A percentile compares a stretch with the other conserved stretches of the same genome.
These are phyloP conservation scores for Pichia scutulata DNA, from an alignment of 805 yeast genomes.

Conservation along the genomic window DNA sequence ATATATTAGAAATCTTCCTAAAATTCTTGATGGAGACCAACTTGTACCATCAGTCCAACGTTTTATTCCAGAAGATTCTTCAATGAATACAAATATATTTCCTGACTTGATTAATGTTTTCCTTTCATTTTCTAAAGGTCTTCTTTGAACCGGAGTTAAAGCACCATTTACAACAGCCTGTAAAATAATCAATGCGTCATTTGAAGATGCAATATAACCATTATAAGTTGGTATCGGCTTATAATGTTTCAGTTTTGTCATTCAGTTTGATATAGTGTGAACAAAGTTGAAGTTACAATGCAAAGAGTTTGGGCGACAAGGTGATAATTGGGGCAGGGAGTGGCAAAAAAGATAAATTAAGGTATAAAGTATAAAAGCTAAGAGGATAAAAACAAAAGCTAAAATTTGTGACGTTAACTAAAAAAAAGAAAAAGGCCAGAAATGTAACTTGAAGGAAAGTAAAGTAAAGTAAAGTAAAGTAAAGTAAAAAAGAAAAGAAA, in stretches of 20 bases:
- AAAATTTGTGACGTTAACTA: too few species aligned
- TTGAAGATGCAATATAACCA: constrained; percentile 75
- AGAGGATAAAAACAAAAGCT: too few species aligned
- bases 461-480: too few species aligned
- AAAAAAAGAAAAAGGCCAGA: too few species aligned
- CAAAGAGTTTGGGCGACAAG: too few species aligned
- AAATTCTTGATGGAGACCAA: constrained; percentile 88
- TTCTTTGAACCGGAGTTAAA: constrained; percentile 55
- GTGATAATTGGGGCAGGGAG: background rate
- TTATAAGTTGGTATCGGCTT: constrained; percentile 46
- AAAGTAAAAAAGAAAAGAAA: too few species aligned
- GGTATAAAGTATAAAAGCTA: too few species aligned
- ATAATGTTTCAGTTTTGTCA: background rate
- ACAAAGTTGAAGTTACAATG: background rate
- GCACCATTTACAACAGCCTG: constrained; percentile 67
- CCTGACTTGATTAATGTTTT: constrained; percentile 62
- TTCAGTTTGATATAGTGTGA: background rate
- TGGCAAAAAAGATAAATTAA: background rate
- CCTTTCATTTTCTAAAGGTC: constrained; percentile 81
- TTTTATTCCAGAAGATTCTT: constrained; percentile 73
- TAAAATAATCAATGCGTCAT: constrained; percentile 73
- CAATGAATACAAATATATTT: constrained; percentile 76
- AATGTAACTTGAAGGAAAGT: too few species aligned
- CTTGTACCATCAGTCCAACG: constrained; percentile 96
- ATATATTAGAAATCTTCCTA: constrained; percentile 79